These are phyloP conservation scores for Talaromyces sp. DNA, from an alignment of 2,329 filamentous ascomycete species.

Conservation along the genomic window DNA sequence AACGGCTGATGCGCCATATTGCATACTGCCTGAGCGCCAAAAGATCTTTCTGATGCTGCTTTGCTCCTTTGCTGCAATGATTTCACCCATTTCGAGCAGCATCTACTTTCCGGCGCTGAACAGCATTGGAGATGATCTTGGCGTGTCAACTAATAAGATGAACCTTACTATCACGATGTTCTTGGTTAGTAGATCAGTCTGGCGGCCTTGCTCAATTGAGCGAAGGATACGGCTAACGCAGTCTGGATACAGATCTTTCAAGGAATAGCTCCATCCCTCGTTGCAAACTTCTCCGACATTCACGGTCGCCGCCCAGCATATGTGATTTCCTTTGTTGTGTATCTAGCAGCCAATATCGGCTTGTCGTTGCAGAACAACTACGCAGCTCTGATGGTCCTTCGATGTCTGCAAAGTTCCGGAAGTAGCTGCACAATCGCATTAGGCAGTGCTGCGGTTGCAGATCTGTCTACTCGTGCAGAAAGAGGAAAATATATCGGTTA, in stretches of 20 bases:
- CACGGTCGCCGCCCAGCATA: slow-evolving; percentile 51
- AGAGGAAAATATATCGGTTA: slow-evolving; percentile 43
- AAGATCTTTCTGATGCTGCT: slow-evolving; percentile 13
- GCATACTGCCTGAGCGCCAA: slow-evolving; percentile 3
- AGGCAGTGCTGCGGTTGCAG: slow-evolving; percentile 36
- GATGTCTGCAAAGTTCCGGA: slow-evolving; percentile 36
- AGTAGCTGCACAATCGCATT: slow-evolving; percentile 41
- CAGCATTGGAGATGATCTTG: slow-evolving; percentile 39
- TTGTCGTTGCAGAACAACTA: slow-evolving; percentile 35
- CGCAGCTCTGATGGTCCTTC: slow-evolving; percentile 33
- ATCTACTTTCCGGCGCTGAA: slow-evolving; percentile 48
- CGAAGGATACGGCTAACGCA: background rate
- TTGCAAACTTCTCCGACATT: slow-evolving; percentile 50
- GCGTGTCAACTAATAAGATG: slow-evolving; percentile 35
- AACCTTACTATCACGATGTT: slow-evolving; percentile 47
- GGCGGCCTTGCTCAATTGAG: background rate
- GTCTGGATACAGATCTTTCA: slow-evolving; percentile 44
- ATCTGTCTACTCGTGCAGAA: slow-evolving; percentile 36
- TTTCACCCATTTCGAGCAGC: slow-evolving; percentile 15
- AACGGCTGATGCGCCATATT: slow-evolving; percentile 1
- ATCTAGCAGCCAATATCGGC: slow-evolving; percentile 38
- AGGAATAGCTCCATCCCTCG: slow-evolving; percentile 52
- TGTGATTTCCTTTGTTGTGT: slow-evolving; percentile 49
- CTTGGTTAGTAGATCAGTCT: slow-evolving; percentile 22
- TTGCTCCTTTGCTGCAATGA: slow-evolving; percentile 10